These are phyloP conservation scores for Poteriospumella lacustris DNA, from an alignment of 108 stramenopile species.

Conservation along the genomic window DNA sequence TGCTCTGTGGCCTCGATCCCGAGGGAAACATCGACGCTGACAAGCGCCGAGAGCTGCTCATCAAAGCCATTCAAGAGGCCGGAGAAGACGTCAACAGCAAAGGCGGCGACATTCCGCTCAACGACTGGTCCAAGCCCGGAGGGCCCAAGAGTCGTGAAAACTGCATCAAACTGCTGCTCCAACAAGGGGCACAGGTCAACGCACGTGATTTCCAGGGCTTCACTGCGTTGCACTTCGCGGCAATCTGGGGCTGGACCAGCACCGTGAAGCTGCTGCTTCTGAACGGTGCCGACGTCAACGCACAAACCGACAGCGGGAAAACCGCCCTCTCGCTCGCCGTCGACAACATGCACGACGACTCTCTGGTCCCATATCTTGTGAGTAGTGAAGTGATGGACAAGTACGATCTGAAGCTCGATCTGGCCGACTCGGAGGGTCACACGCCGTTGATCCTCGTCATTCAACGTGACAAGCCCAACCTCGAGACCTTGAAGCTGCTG, in stretches of 20 bases:
- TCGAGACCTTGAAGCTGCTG: background rate
- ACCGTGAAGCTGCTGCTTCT: background rate
- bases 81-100: background rate
- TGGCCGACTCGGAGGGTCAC: conserved; percentile 1
- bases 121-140: background rate
- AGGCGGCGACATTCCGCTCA: background rate
- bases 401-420: background rate
- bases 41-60: background rate
- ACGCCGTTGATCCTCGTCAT: background rate
- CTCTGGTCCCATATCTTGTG: background rate
- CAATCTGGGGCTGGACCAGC: conserved; percentile 12
- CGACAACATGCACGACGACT: background rate
- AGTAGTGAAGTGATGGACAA: background rate
- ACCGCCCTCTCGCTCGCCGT: conserved; percentile 10
- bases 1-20: too few species aligned
- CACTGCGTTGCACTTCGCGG: conserved; percentile 12
- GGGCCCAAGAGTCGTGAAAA: background rate
- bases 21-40: too few species aligned
- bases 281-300: background rate
- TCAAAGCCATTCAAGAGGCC: background rate
- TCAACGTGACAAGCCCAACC: background rate
- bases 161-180: background rate
- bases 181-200: background rate
- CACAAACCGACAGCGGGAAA: background rate
- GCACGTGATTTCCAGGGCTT: background rate